Evolutionary conservation across 1,139 yeast genomes (phyloP).

Genomic region (Debaryomyces coudertii): DNA sequence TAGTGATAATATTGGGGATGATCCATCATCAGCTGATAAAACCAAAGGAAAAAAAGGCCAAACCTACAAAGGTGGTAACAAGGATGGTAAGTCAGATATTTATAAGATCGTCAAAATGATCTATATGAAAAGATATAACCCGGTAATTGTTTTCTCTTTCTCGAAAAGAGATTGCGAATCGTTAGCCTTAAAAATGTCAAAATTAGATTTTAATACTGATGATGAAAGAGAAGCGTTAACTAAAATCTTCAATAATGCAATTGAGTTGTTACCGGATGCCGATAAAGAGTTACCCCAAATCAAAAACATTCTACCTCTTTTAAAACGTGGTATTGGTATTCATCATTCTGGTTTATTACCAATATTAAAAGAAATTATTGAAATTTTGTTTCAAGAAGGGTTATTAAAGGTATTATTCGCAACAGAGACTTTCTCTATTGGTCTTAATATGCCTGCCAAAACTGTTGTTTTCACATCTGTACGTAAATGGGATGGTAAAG

Average conservation of each 20-base stretch:
- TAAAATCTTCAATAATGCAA: slow-evolving; percentile 87
- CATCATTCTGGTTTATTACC: slow-evolving; percentile 98
- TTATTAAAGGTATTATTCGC: slow-evolving; percentile 92
- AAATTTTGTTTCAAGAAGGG: slow-evolving; percentile 95
- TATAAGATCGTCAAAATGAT: slow-evolving; percentile 98
- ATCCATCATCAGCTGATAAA: slow-evolving; percentile 61
- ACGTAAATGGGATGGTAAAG: slow-evolving; percentile 97
- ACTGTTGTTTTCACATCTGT: slow-evolving; percentile 98
- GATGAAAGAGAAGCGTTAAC: slow-evolving; percentile 90
- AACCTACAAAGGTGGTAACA: slow-evolving; percentile 86
- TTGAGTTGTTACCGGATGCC: slow-evolving; percentile 80
- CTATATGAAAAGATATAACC: slow-evolving; percentile 92
- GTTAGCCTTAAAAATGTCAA: slow-evolving; percentile 91
- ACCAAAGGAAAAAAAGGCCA: slow-evolving; percentile 77
- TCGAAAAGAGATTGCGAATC: slow-evolving; percentile 96
- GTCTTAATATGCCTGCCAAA: slow-evolving; percentile 97
- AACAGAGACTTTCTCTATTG: slow-evolving; percentile 97
- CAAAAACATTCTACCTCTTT: slow-evolving; percentile 81
- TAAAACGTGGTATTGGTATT: slow-evolving; percentile 95
- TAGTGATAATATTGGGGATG: slow-evolving; percentile 81
- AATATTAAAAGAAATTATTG: slow-evolving; percentile 93
- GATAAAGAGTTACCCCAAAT: slow-evolving; percentile 95
- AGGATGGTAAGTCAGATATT: slow-evolving; percentile 85
- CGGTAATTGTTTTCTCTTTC: slow-evolving; percentile 96
- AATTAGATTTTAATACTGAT: slow-evolving; percentile 87